Conservation (phyloP, 345 rosid species). For the Salix arbutifolia region DNA sequence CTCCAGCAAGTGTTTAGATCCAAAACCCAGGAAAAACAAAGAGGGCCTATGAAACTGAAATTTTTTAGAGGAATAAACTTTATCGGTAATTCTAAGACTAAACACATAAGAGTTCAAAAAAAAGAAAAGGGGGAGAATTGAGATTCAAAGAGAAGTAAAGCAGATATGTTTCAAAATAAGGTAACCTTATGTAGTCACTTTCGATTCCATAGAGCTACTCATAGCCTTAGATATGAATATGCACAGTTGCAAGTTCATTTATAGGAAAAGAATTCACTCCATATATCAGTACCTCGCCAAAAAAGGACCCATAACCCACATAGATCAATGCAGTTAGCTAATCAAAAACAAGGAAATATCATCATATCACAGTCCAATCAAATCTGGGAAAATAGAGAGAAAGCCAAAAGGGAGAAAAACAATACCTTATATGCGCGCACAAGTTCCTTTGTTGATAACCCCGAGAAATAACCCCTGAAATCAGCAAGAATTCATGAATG, state of each 20-base stretch:
- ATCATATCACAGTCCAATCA: slow-evolving; percentile 14
- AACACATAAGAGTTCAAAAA: background rate
- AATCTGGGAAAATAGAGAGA: slow-evolving; percentile 19
- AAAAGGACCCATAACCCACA: slow-evolving; percentile 5
- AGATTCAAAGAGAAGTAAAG: slow-evolving; percentile 18
- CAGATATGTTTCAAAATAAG: slow-evolving; percentile 4
- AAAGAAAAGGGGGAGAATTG: background rate
- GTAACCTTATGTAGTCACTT: background rate
- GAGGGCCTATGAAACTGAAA: background rate
- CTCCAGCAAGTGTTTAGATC: slow-evolving; percentile 33
- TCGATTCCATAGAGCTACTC: background rate
- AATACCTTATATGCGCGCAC: slow-evolving; percentile 25
- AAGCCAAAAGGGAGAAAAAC: slow-evolving; percentile 1
- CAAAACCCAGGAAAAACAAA: slow-evolving; percentile 16
- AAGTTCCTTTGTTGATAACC: background rate
- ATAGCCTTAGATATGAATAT: background rate
- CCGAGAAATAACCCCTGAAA: slow-evolving; percentile 9
- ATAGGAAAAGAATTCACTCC: slow-evolving; percentile 20
- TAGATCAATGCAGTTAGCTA: slow-evolving; percentile 21
- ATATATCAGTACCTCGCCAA: slow-evolving; percentile 5
- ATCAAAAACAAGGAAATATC: background rate
- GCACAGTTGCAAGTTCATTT: slow-evolving; percentile 11
- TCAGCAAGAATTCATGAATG: slow-evolving; percentile 22
- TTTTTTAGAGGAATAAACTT: background rate
- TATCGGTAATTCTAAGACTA: background rate